phyloP scores from a whole-genome alignment of 176 grass and related monocot genomes.

The Zizania latifolia region DNA sequence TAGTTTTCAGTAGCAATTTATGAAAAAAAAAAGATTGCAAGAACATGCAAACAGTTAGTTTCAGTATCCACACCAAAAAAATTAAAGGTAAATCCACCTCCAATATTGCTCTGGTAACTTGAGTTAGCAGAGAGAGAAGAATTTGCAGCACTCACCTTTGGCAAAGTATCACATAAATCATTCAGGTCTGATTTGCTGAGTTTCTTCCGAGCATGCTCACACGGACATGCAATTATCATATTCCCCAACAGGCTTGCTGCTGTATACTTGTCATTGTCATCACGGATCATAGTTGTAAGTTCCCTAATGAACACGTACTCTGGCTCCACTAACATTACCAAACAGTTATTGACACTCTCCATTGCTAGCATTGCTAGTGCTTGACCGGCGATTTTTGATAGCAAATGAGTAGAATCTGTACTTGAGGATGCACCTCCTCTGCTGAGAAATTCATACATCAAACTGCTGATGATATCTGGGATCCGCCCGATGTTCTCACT shows the following conservation, averaged over 20 bases:
- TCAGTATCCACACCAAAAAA: too few species aligned
- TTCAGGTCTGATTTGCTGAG: neutral
- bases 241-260: too few species aligned
- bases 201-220: neutral
- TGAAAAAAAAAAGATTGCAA: too few species aligned
- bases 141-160: conserved; percentile 7
- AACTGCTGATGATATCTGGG: too few species aligned
- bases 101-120: neutral
- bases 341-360: neutral
- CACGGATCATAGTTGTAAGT: conserved; percentile 11
- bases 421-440: too few species aligned
- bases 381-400: neutral
- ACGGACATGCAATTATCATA: too few species aligned
- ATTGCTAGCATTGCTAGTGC: neutral
- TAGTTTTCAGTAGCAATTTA: neutral
- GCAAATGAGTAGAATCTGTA: neutral
- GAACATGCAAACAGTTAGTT: too few species aligned
- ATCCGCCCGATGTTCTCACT: neutral
- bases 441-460: too few species aligned
- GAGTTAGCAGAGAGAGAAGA: neutral
- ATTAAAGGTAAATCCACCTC: neutral
- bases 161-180: neutral
- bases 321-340: neutral
- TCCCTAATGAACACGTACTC: neutral
- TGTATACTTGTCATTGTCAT: neutral